Evolutionary conservation across 2,329 filamentous ascomycete species (phyloP), one percentile per base, ranked within the genome.

Genomic region (Ceratocystis albifundus): DNA sequence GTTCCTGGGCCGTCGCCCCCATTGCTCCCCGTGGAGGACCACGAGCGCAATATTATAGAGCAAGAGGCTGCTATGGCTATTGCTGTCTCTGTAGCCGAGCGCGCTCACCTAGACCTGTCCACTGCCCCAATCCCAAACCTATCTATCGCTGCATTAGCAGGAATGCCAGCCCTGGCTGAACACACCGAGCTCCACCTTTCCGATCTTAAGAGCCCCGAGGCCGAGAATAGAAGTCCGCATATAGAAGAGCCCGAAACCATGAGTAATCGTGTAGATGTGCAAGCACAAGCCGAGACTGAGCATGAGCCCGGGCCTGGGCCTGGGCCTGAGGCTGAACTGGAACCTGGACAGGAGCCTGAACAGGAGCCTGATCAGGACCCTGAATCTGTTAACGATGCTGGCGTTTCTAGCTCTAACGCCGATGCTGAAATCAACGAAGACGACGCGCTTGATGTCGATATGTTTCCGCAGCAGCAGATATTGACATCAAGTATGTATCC

Each of bases 21-120:
- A 32, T 74, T 75, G 72, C 76, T 75, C 50, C 72, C 73, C 8
- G 76, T 77, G 67, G 75, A 76, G 44, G 72, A 62, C 15, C 50
- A 67, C 36, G 62, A 63, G 44, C 66, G 62, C 30, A 67, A 65
- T 36, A 45, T 67, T 12, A 65, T 67, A 30, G 66, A 62, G 20
- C 61, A 65, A 25, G 66, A 68, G 41, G 64, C 57, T 36, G 66
- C 57, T 10, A 64, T 68, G 50, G 64, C 63, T 10, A 68, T 68
- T 66, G 63, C 64, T 3, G 66, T 53, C 7, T 68, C 66, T 25
- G 61, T 68, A 22, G 57, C 66, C 12, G 64, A 65, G 28, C 64
- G 66, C 55, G 64, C 48, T 22, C 66, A 68, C 55, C 57, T 65
- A n/a, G 64, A 65, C 20, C 48, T 68, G 28, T 68, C 66, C 17